Conservation (phyloP, 345 rosid genomes). For the Pugionium dolabratum region DNA sequence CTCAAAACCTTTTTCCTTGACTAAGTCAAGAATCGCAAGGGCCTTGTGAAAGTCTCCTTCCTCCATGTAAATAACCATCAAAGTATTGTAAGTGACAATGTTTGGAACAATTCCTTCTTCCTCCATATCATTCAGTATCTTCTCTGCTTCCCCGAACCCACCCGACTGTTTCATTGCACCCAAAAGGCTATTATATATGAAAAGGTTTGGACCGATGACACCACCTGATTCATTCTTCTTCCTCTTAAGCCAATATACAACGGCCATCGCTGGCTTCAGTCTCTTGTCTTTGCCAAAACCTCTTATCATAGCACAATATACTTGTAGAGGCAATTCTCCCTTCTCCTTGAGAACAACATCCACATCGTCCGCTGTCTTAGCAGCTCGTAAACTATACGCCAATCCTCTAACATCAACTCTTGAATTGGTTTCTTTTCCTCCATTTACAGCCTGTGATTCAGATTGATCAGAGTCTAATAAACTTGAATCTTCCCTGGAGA, state of each 20-base stretch:
- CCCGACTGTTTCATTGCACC: slow-evolving; percentile 66
- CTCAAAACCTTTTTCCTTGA: slow-evolving; percentile 55
- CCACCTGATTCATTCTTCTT: slow-evolving; percentile 67
- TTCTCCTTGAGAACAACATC: slow-evolving; percentile 69
- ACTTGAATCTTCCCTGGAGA: slow-evolving; percentile 40
- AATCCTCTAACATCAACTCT: slow-evolving; percentile 61
- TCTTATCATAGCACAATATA: slow-evolving; percentile 63
- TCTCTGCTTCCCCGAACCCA: slow-evolving; percentile 50
- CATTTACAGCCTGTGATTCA: slow-evolving; percentile 27
- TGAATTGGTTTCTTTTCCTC: slow-evolving; percentile 35
- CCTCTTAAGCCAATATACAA: slow-evolving; percentile 82
- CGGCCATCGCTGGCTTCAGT: slow-evolving; percentile 64
- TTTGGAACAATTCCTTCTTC: slow-evolving; percentile 64
- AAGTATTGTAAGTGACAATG: slow-evolving; percentile 70
- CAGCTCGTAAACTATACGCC: slow-evolving; percentile 55
- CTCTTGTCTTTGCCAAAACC: slow-evolving; percentile 69
- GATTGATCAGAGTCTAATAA: slow-evolving; percentile 29
- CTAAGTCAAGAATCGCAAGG: slow-evolving; percentile 65
- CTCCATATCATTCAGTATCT: slow-evolving; percentile 64
- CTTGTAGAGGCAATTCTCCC: slow-evolving; percentile 67
- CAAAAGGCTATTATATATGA: slow-evolving; percentile 73
- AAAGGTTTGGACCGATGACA: slow-evolving; percentile 60
- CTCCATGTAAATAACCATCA: slow-evolving; percentile 72
- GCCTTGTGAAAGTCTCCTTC: slow-evolving; percentile 59
- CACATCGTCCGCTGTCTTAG: slow-evolving; percentile 72